These are phyloP conservation scores for Crithidia brevicula DNA, from an alignment of 208 protist species.

Conservation along the genomic window DNA sequence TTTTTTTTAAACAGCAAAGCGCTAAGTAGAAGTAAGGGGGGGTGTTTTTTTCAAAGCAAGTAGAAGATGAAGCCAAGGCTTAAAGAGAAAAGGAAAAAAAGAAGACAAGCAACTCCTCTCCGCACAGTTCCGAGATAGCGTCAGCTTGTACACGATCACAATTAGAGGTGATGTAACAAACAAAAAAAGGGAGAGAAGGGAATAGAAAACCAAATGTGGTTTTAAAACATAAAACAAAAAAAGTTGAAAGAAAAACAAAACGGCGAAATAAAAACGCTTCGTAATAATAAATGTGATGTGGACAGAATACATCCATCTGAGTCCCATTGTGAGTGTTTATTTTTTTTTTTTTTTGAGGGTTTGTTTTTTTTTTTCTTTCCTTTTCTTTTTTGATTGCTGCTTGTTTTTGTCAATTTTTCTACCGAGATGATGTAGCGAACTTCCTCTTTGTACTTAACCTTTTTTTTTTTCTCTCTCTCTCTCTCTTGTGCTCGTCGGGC, in stretches of 20 bases:
- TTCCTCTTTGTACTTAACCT: no score
- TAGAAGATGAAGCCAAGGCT: neutral
- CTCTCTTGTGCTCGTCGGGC: no score
- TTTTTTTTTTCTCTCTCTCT: slow-evolving; percentile 1
- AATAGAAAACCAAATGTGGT: no score
- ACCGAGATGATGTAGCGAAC: no score
- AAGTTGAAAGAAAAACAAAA: neutral
- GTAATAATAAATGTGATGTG: neutral
- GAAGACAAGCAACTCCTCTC: neutral
- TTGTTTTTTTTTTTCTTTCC: slow-evolving; percentile 10
- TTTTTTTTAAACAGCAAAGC: no score
- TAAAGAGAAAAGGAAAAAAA: neutral
- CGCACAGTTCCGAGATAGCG: no score
- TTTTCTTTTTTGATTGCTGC: neutral
- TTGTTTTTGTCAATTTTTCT: no score
- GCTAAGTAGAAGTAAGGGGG: slow-evolving; percentile 11
- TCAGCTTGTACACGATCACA: no score
- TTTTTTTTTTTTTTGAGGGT: neutral
- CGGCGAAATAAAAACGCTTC: slow-evolving; percentile 2
- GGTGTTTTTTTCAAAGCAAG: neutral
- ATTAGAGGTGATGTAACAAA: no score
- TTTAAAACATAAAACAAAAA: no score
- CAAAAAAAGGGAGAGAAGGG: no score
- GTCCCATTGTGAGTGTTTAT: neutral
- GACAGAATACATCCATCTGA: neutral